Conservation (phyloP, 768 basidiomycete genomes). For the Boletus subparvulus region DNA sequence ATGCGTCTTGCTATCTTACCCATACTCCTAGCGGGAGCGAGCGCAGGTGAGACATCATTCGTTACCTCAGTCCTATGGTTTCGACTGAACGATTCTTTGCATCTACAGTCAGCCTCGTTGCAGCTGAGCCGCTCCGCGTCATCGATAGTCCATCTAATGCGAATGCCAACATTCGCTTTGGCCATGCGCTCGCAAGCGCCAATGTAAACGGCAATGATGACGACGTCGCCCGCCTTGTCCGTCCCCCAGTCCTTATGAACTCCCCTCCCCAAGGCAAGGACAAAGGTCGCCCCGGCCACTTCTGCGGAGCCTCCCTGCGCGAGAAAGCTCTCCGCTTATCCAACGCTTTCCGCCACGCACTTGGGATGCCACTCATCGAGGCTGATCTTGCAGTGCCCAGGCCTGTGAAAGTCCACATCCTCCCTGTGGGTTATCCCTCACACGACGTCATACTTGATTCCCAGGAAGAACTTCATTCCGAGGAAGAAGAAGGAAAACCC, state of each 20-base stretch:
- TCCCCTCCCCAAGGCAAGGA: slow-evolving; percentile 10
- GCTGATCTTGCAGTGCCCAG: neutral
- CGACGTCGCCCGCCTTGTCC: slow-evolving; percentile 23
- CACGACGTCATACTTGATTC: neutral
- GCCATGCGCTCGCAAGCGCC: slow-evolving; percentile 36
- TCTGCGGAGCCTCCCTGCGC: slow-evolving; percentile 38
- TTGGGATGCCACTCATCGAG: slow-evolving; percentile 55
- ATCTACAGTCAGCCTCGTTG: slow-evolving; percentile 36
- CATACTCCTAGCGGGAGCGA: slow-evolving; percentile 38
- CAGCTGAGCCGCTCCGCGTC: slow-evolving; percentile 52
- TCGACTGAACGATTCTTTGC: neutral
- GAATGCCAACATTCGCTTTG: slow-evolving; percentile 39
- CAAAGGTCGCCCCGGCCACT: slow-evolving; percentile 21
- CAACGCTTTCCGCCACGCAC: slow-evolving; percentile 52
- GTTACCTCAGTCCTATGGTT: neutral
- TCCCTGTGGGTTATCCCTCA: slow-evolving; percentile 16
- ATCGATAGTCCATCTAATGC: slow-evolving; percentile 33
- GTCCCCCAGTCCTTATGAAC: slow-evolving; percentile 9
- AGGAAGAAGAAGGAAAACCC: slow-evolving; percentile 13
- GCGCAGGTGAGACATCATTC: slow-evolving; percentile 26
- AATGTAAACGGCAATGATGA: slow-evolving; percentile 31
- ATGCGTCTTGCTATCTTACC: slow-evolving; percentile 43
- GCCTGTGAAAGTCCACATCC: slow-evolving; percentile 32
- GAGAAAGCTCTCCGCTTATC: slow-evolving; percentile 52
- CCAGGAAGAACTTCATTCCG: neutral